Conservation (phyloP, 768 basidiomycete genomes). For the Sistotremastrum suecicum region DNA sequence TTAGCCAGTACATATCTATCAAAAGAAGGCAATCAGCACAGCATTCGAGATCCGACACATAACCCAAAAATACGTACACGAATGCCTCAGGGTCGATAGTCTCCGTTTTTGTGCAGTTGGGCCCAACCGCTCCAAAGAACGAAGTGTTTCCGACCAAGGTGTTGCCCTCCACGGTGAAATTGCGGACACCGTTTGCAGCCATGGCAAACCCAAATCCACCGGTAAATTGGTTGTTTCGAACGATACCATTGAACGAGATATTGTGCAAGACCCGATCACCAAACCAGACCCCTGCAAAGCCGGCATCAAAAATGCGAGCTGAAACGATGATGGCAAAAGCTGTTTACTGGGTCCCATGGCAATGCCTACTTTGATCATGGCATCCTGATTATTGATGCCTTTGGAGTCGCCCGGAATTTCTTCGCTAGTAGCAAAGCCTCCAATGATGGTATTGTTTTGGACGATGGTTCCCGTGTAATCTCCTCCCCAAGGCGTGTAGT, state of each 20-base stretch:
- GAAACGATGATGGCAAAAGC: neutral
- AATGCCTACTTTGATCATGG: conserved; percentile 70
- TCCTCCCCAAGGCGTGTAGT: conserved; percentile 53
- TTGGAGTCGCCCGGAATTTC: conserved; percentile 25
- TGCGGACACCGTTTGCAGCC: conserved; percentile 43
- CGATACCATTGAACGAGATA: conserved; percentile 36
- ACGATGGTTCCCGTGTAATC: conserved; percentile 53
- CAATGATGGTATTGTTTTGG: conserved; percentile 48
- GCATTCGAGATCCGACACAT: too few relatives aligned
- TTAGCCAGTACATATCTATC: conserved; percentile 14
- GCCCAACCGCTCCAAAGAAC: conserved; percentile 56
- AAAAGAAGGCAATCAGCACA: too few relatives aligned
- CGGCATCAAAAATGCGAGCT: neutral
- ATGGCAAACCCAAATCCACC: conserved; percentile 68
- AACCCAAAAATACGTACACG: conserved; percentile 26
- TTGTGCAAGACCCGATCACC: conserved; percentile 41
- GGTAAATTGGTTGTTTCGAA: conserved; percentile 41
- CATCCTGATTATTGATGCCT: conserved; percentile 43
- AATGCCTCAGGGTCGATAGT: conserved; percentile 38
- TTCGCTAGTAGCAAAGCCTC: conserved; percentile 47
- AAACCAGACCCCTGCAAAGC: conserved; percentile 36
- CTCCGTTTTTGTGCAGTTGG: conserved; percentile 42
- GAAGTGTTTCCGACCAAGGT: conserved; percentile 51
- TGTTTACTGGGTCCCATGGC: conserved; percentile 55
- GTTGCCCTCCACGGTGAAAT: conserved; percentile 58